A percentile compares a stretch with the other conserved stretches of the same genome.
Evolutionary conservation across 805 yeast species (phyloP).

Genomic region (Candida dajiaensis): DNA sequence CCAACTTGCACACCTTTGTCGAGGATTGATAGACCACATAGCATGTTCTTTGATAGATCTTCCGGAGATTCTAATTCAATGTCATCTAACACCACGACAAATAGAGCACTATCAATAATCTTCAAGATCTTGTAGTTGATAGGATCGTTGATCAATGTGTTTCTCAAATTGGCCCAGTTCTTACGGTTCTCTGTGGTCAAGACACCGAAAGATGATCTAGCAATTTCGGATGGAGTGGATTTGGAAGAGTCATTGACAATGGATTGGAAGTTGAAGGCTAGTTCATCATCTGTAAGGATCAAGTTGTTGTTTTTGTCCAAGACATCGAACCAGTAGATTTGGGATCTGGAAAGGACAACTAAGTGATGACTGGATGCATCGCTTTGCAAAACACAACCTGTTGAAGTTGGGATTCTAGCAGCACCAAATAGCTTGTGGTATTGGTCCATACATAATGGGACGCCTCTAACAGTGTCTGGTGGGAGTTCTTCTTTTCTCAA

Average conservation of each 20-base stretch:
- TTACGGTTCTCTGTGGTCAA: slow-evolving; percentile 86
- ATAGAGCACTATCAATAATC: slow-evolving; percentile 75
- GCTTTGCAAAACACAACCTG: slow-evolving; percentile 82
- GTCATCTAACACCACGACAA: slow-evolving; percentile 80
- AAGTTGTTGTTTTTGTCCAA: slow-evolving; percentile 67
- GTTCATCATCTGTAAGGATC: slow-evolving; percentile 67
- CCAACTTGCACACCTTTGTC: slow-evolving; percentile 89
- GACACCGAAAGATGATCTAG: slow-evolving; percentile 83
- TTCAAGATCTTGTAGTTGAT: slow-evolving; percentile 66
- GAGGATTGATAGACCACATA: slow-evolving; percentile 76
- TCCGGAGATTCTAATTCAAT: slow-evolving; percentile 52
- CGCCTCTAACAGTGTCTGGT: slow-evolving; percentile 61
- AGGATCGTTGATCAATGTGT: slow-evolving; percentile 38
- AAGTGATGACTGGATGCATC: slow-evolving; percentile 74
- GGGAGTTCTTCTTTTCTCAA: slow-evolving; percentile 68
- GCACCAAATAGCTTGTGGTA: slow-evolving; percentile 84
- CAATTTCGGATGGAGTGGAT: slow-evolving; percentile 51
- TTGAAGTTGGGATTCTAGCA: slow-evolving; percentile 74
- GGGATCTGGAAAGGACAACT: slow-evolving; percentile 76
- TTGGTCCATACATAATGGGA: slow-evolving; percentile 86
- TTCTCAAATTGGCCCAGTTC: slow-evolving; percentile 77
- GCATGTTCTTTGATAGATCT: slow-evolving; percentile 74
- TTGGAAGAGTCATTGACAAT: slow-evolving; percentile 65
- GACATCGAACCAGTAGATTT: slow-evolving; percentile 94
- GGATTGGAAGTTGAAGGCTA: slow-evolving; percentile 66